phyloP scores from a whole-genome alignment of 1,284 basidiomycete genomes.

The Anthracocystis panici-leucophaei region DNA sequence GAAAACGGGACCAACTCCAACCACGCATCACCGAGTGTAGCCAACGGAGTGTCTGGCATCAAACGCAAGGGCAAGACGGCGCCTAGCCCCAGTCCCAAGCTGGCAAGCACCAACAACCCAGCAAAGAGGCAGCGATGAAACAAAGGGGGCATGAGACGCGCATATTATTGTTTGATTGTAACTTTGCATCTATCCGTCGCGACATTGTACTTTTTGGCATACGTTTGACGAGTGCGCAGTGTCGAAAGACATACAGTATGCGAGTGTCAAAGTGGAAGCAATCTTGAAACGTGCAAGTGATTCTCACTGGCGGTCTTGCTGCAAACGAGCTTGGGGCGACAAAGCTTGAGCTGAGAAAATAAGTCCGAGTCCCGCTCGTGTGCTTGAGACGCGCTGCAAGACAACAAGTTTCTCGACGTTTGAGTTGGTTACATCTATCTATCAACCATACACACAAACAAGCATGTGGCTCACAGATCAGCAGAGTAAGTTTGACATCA shows the following conservation, averaged over 20 bases:
- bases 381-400: slow-evolving; percentile 3
- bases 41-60: slow-evolving; percentile 27
- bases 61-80: slow-evolving; percentile 50
- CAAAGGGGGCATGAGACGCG: background rate
- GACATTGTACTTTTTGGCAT: slow-evolving; percentile 7
- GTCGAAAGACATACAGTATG: background rate
- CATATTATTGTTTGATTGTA: background rate
- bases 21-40: slow-evolving; percentile 36
- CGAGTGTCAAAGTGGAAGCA: background rate
- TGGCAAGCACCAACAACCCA: slow-evolving; percentile 29
- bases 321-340: no score
- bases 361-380: slow-evolving; percentile 1
- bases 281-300: slow-evolving; percentile 11
- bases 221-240: no score
- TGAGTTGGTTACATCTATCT: background rate
- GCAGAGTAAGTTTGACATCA: slow-evolving; percentile 59
- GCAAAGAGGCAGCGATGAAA: slow-evolving; percentile 45
- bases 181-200: background rate
- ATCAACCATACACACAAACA: slow-evolving; percentile 3
- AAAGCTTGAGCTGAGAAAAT: background rate
- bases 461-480: slow-evolving; percentile 69
- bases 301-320: background rate
- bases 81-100: slow-evolving; percentile 49
- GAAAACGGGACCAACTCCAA: slow-evolving; percentile 30
- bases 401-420: slow-evolving; percentile 1